These are phyloP conservation scores for Phaeotremella fagi DNA, from an alignment of 768 basidiomycete genomes.

Conservation along the genomic window DNA sequence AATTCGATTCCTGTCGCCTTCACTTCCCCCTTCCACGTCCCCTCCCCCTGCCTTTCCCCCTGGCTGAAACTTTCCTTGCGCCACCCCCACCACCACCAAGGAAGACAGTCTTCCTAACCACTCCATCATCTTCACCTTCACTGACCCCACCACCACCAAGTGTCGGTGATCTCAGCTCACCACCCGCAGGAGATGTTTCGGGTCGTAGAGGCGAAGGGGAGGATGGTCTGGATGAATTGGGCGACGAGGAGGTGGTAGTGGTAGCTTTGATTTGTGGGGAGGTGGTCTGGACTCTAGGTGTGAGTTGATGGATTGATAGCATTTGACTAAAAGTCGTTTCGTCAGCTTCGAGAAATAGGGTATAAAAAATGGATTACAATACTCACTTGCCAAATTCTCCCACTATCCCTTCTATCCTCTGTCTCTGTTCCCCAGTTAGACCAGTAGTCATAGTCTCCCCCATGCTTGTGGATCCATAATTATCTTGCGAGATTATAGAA, in stretches of 20 bases:
- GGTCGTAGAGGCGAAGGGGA: constrained; percentile 11
- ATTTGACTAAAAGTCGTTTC: constrained; percentile 8
- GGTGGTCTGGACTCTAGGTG: background rate
- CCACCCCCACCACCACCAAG: background rate
- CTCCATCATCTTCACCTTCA: constrained; percentile 10
- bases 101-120: constrained; percentile 19
- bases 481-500: constrained; percentile 15
- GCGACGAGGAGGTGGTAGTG: background rate
- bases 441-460: constrained; percentile 7
- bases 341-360: background rate
- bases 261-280: background rate
- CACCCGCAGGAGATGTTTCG: constrained; percentile 11
- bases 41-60: constrained; percentile 5
- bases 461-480: constrained; percentile 11
- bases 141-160: background rate
- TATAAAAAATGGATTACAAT: background rate
- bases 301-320: constrained; percentile 7
- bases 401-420: constrained; percentile 22
- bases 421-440: constrained; percentile 23
- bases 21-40: constrained; percentile 2
- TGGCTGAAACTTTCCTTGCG: background rate
- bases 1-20: background rate
- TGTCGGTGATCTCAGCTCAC: constrained; percentile 2
- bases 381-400: constrained; percentile 21
- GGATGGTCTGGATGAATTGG: constrained; percentile 12